A percentile compares a stretch with the other conserved stretches of the same genome.
Evolutionary conservation across 257 asterid species (phyloP).

Genomic region (Scutellaria minor): DNA sequence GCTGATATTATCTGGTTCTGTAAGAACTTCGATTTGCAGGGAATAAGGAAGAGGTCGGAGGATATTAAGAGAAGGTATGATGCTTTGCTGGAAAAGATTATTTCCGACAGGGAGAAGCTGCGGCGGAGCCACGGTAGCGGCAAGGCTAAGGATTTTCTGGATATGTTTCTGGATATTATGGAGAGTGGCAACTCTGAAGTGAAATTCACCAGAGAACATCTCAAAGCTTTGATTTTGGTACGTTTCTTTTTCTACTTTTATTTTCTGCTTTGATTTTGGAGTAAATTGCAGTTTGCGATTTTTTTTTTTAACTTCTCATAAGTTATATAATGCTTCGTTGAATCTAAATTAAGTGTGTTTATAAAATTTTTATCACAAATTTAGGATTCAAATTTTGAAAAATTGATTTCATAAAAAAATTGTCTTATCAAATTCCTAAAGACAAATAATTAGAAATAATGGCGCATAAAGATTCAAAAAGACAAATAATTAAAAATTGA

Average conservation of each 20-base stretch:
- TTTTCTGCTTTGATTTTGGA: too few relatives aligned
- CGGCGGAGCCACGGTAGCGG: slow-evolving; percentile 31
- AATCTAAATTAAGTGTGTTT: neutral
- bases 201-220: slow-evolving; percentile 53
- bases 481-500: too few relatives aligned
- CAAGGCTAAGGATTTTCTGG: slow-evolving; percentile 54
- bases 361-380: too few relatives aligned
- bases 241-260: neutral
- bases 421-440: too few relatives aligned
- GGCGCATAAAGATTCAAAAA: too few relatives aligned
- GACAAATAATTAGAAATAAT: too few relatives aligned
- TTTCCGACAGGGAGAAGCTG: slow-evolving; percentile 42
- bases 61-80: slow-evolving; percentile 55
- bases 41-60: slow-evolving; percentile 55
- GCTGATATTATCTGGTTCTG: slow-evolving; percentile 52
- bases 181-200: slow-evolving; percentile 52
- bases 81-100: slow-evolving; percentile 60
- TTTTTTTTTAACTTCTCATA: too few relatives aligned
- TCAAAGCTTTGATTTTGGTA: slow-evolving; percentile 67
- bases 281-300: too few relatives aligned
- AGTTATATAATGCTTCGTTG: too few relatives aligned
- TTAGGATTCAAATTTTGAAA: too few relatives aligned
- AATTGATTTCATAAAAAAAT: too few relatives aligned
- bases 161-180: slow-evolving; percentile 57
- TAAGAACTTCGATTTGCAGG: slow-evolving; percentile 57